Evolutionary conservation across 1,139 yeast species (phyloP).

Genomic region (Geotrichum cucujoidarum): DNA sequence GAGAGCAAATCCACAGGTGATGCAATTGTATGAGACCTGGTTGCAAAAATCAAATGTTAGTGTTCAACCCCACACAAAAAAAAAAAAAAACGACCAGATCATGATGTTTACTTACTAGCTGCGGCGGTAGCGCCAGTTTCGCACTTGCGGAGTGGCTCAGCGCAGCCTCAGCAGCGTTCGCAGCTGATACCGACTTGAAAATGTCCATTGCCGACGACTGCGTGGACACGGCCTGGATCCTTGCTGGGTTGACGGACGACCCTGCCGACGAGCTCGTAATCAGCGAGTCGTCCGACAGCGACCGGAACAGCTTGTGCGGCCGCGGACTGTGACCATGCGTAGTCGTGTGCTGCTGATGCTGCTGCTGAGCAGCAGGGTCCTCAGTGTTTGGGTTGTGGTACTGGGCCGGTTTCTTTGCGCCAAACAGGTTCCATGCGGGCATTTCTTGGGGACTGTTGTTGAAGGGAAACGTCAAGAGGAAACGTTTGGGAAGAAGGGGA

Average conservation of each 20-base stretch:
- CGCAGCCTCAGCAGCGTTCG: constrained; percentile 19
- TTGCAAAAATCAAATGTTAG: not conserved
- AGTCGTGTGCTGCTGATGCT: constrained; percentile 1
- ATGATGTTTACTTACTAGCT: no score
- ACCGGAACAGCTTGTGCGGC: constrained; percentile 3
- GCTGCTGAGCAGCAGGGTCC: no score
- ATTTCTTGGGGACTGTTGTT: not conserved
- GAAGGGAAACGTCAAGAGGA: not conserved
- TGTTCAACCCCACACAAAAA: no score
- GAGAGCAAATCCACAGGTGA: constrained; percentile 60
- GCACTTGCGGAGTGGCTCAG: not conserved
- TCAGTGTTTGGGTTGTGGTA: not conserved
- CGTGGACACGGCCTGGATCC: constrained; percentile 19
- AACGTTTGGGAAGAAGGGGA: not conserved
- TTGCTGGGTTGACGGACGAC: constrained; percentile 1
- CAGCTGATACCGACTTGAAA: constrained; percentile 21
- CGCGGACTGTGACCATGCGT: not conserved
- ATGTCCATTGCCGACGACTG: constrained; percentile 21
- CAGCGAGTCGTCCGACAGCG: constrained; percentile 14
- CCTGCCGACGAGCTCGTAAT: constrained; percentile 11
- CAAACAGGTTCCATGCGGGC: constrained; percentile 18
- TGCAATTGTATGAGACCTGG: constrained; percentile 29
- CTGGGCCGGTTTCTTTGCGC: constrained; percentile 10
- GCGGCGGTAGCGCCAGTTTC: not conserved
- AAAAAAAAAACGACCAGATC: not conserved